Percentiles rank a stretch among this genome's conserved stretches.
These are phyloP conservation scores for Cryptosporidium sp. DNA, from an alignment of 169 alveolate genomes.

Conservation along the genomic window DNA sequence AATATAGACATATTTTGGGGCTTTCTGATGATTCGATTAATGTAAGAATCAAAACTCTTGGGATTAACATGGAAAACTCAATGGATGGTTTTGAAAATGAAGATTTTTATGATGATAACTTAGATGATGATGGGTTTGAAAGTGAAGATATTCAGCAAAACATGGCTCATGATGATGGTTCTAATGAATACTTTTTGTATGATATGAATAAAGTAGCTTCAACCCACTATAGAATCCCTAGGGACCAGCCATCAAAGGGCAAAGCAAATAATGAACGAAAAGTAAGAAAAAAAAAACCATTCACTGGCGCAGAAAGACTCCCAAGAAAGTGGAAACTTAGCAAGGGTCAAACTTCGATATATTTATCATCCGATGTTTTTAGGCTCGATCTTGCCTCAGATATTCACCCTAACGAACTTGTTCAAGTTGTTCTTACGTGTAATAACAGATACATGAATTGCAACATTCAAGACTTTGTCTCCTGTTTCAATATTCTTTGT, in stretches of 20 bases:
- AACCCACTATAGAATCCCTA: not conserved
- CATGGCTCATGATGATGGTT: not conserved
- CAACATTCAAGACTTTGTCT: slow-evolving; percentile 40
- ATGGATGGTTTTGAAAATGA: not conserved
- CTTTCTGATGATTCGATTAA: slow-evolving; percentile 49
- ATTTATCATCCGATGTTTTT: slow-evolving; percentile 48
- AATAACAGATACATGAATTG: slow-evolving; percentile 62
- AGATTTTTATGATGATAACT: slow-evolving; percentile 14
- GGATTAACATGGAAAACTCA: not conserved
- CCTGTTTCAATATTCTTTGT: slow-evolving; percentile 61
- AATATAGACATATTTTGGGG: slow-evolving; percentile 27
- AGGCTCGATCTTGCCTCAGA: slow-evolving; percentile 16
- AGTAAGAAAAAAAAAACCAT: not conserved
- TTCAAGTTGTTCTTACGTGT: slow-evolving; percentile 48
- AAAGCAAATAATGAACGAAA: not conserved
- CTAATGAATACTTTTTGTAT: slow-evolving; percentile 27
- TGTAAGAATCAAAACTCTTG: slow-evolving; percentile 54
- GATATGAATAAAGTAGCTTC: slow-evolving; percentile 11
- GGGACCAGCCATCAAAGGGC: not conserved
- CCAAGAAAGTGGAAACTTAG: slow-evolving; percentile 61
- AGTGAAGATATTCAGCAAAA: slow-evolving; percentile 2
- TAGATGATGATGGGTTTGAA: slow-evolving; percentile 11
- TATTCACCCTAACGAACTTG: slow-evolving; percentile 45
- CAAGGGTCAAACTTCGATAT: slow-evolving; percentile 59
- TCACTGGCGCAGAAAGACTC: slow-evolving; percentile 58